phyloP scores from a whole-genome alignment of 2,329 filamentous ascomycete species.

The Tetracladium maxilliforme region DNA sequence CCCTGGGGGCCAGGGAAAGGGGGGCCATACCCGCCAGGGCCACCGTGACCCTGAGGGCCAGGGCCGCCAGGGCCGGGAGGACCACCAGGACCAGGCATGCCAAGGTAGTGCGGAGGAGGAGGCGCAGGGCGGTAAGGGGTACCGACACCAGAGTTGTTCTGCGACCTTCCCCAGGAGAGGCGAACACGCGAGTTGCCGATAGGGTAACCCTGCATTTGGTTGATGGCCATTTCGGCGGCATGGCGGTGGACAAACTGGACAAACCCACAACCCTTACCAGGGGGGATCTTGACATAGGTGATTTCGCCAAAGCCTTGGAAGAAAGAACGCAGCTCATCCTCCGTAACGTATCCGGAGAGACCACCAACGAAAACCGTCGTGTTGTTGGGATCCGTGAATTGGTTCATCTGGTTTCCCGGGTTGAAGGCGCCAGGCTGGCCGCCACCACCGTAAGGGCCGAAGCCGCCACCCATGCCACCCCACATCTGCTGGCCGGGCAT shows the following conservation, averaged over 20 bases:
- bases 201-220: conserved; percentile 99
- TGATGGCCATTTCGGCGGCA: conserved; percentile 99
- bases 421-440: conserved; percentile 55
- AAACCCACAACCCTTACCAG: conserved; percentile 97
- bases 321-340: conserved; percentile 98
- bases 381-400: conserved; percentile 99
- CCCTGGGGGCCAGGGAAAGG: too few relatives aligned
- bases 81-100: too few relatives aligned
- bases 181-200: conserved; percentile 98
- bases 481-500: conserved; percentile 31
- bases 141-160: conserved; percentile 98
- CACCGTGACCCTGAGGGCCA: conserved; percentile 9
- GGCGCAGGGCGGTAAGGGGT: conserved; percentile 95
- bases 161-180: conserved; percentile 91
- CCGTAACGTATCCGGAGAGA: conserved; percentile 92
- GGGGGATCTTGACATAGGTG: conserved; percentile 98
- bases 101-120: conserved; percentile 57
- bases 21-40: conserved; percentile 16
- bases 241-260: conserved; percentile 99
- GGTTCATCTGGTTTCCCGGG: conserved; percentile 80
- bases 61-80: neutral
- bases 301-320: conserved; percentile 99
- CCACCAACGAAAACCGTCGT: conserved; percentile 98
- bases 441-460: conserved; percentile 53
- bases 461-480: conserved; percentile 40